Percentiles rank a stretch among this genome's conserved stretches.
phyloP scores from a whole-genome alignment of 345 rosid genomes.

The Hibiscus mutabilis region DNA sequence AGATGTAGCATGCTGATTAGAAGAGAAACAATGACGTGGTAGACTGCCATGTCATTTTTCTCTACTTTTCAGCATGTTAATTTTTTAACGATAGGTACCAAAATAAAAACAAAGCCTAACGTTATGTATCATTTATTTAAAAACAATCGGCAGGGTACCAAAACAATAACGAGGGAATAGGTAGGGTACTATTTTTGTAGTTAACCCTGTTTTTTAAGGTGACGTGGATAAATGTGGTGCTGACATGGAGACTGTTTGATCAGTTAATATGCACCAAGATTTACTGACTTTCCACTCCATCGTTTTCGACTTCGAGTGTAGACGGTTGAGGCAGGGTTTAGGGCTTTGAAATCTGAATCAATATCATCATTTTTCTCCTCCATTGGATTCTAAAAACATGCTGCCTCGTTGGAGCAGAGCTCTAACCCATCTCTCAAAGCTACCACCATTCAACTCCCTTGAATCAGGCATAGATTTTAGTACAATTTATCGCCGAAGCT shows the following conservation, averaged over 20 bases:
- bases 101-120: no score
- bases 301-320: no score
- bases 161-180: no score
- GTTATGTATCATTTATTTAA: no score
- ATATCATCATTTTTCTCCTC: not conserved
- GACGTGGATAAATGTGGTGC: not conserved
- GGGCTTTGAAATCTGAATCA: slow-evolving; percentile 5
- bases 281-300: not conserved
- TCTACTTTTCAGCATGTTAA: no score
- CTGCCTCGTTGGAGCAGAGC: slow-evolving; percentile 50
- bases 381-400: slow-evolving; percentile 25
- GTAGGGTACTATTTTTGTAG: no score
- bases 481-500: slow-evolving; percentile 28
- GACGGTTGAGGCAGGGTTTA: slow-evolving; percentile 8
- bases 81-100: no score
- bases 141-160: no score
- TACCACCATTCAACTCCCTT: slow-evolving; percentile 21
- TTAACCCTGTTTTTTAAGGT: not conserved
- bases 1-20: no score
- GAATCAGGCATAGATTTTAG: slow-evolving; percentile 18
- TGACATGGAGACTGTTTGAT: not conserved
- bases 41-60: no score
- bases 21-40: no score
- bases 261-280: not conserved
- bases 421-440: slow-evolving; percentile 28